phyloP scores from a whole-genome alignment of 2,329 filamentous ascomycete genomes.

The Parafenestella ontariensis region DNA sequence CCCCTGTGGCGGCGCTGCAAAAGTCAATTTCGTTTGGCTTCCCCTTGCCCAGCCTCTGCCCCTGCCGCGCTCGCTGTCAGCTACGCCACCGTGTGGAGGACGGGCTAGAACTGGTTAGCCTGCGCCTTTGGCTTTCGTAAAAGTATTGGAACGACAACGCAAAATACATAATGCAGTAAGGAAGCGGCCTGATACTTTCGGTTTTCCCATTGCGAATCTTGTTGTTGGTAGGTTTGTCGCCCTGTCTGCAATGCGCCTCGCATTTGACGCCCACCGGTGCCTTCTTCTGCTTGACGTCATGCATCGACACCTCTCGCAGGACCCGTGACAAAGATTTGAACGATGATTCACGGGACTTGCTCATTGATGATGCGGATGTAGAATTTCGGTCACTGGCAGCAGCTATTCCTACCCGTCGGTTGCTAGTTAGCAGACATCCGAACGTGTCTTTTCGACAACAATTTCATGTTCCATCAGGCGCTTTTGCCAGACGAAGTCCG shows the following conservation, averaged over 20 bases:
- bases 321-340: no score
- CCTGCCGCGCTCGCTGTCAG: conserved; percentile 1
- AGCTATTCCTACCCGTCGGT: no score
- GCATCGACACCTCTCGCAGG: no score
- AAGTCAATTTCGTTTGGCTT: neutral
- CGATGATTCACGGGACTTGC: no score
- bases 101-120: neutral
- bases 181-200: neutral
- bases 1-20: neutral
- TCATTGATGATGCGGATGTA: no score
- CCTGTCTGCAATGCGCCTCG: neutral
- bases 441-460: no score
- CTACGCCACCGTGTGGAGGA: conserved; percentile 1
- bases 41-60: conserved; percentile 17
- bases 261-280: neutral
- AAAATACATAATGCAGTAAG: neutral
- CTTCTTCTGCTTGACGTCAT: neutral
- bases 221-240: neutral
- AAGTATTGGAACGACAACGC: neutral
- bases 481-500: no score
- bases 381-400: no score
- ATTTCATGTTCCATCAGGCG: no score
- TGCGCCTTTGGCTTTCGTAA: neutral
- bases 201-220: neutral
- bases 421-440: no score